A percentile compares a stretch with the other conserved stretches of the same genome.
Conservation (phyloP, 768 basidiomycete species). For the Auricularia cornea region DNA sequence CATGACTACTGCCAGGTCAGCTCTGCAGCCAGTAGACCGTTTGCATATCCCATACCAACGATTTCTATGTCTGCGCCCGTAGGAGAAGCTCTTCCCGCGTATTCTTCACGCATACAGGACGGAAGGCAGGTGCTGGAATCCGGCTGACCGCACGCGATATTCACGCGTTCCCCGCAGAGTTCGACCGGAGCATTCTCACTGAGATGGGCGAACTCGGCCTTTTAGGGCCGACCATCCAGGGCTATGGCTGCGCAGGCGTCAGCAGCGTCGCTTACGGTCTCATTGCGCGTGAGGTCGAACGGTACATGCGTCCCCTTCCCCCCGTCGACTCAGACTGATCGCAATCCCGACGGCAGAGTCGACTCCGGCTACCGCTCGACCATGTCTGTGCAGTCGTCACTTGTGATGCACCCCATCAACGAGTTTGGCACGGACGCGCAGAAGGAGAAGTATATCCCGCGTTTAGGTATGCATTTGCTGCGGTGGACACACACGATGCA, state of each 20-base stretch:
- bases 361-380: slow-evolving; percentile 96
- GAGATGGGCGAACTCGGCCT: slow-evolving; percentile 93
- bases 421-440: slow-evolving; percentile 85
- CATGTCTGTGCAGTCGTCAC: slow-evolving; percentile 89
- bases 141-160: background rate
- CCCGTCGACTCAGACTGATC: background rate
- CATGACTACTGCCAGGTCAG: slow-evolving; percentile 70
- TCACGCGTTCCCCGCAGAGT: slow-evolving; percentile 40
- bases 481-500: too few species aligned
- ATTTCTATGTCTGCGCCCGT: slow-evolving; percentile 6
- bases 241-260: slow-evolving; percentile 89
- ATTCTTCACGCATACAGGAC: slow-evolving; percentile 84
- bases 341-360: slow-evolving; percentile 43
- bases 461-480: slow-evolving; percentile 46
- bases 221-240: slow-evolving; percentile 85
- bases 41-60: background rate
- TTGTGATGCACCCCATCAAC: slow-evolving; percentile 92
- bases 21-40: background rate
- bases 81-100: slow-evolving; percentile 81
- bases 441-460: slow-evolving; percentile 84
- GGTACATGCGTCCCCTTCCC: slow-evolving; percentile 35
- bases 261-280: slow-evolving; percentile 91
- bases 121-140: slow-evolving; percentile 48
- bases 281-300: slow-evolving; percentile 88
- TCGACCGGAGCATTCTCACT: slow-evolving; percentile 63